Evolutionary conservation across 352 stramenopile genomes (phyloP), one percentile per base, ranked within the genome.

Genomic region (Pythium dissimile): DNA sequence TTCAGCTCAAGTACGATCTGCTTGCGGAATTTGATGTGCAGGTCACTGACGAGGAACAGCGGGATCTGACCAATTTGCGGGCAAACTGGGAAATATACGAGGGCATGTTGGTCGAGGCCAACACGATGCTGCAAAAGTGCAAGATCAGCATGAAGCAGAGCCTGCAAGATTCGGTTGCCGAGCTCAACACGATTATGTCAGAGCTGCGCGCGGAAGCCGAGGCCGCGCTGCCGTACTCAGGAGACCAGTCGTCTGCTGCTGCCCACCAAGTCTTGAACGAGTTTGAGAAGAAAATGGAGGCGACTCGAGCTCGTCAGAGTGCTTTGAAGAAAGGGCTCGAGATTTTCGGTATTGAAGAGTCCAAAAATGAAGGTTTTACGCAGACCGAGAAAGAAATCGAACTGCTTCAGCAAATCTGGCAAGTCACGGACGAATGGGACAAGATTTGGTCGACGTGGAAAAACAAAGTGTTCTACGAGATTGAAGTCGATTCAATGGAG

Each of bases 121-220:
- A 97, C 39, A 81, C 83, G 24, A 92, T 94, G 75, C 60, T 98
- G 28, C 88, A 97, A 46, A 96, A 97, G 54, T 92, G 84, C 67
- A 97, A 98, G 73, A 66, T 95, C 18, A 97, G 88, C 47, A 98
- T 98, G 94, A 98, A 98, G 64, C 87, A 97, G 58, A 96, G 95
- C 34, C 69, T 98, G 2, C 90, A 98, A 61, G 88, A 94, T 52
- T 94, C 82, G 2, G 81, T 98, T 10, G 77, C 79, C 0, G 86
- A 94, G 56, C 69, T 97, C 21, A 91, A 91, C 59, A 78, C 72
- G 10, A 88, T 92, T 50, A 94, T 93, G 84, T 78, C 82, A 16
- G 84, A 96, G 20, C 48, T 94, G 20, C 69, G 81, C 3, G 72
- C 67, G 4, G 86, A 96, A 45, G 88, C 88, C 1, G 78, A 91